Evolutionary conservation across 306 rosid species (phyloP).

Genomic region (Quercus robur): DNA sequence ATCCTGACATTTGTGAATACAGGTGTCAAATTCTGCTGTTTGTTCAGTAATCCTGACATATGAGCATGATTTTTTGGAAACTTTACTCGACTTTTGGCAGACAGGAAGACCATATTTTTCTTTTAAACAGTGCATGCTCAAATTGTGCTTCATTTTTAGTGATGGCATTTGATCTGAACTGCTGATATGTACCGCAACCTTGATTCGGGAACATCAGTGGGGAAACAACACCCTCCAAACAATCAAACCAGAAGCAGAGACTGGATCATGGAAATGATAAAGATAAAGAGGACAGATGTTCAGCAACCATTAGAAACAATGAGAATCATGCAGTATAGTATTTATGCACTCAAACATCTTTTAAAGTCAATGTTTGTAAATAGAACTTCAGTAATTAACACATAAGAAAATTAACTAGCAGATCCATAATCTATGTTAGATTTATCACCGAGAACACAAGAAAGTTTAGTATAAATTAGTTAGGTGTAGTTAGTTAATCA

Average conservation of each 20-base stretch:
- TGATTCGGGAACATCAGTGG: constrained; percentile 52
- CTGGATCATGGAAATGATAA: constrained; percentile 27
- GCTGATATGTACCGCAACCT: constrained; percentile 36
- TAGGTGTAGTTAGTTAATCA: not conserved
- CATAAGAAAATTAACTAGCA: not conserved
- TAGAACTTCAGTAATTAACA: not conserved
- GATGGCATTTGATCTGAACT: constrained; percentile 93
- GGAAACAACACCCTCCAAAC: constrained; percentile 35
- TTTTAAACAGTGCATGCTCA: constrained; percentile 62
- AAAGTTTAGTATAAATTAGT: not conserved
- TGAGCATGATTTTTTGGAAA: constrained; percentile 68
- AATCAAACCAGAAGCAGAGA: constrained; percentile 34
- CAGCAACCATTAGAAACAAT: constrained; percentile 3
- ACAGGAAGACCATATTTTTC: constrained; percentile 74
- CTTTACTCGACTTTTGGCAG: constrained; percentile 66
- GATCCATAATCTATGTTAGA: not conserved
- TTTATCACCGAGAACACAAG: not conserved
- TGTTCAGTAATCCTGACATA: constrained; percentile 47
- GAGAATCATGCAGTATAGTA: not conserved
- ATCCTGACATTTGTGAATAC: constrained; percentile 45
- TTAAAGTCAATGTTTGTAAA: not conserved
- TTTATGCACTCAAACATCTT: not conserved
- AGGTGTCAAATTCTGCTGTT: constrained; percentile 43
- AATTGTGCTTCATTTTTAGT: constrained; percentile 87
- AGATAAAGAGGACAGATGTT: not conserved